A percentile compares a stretch with the other conserved stretches of the same genome.
phyloP scores from a whole-genome alignment of 495 filamentous ascomycete genomes.

The Aspergillus panamensis region DNA sequence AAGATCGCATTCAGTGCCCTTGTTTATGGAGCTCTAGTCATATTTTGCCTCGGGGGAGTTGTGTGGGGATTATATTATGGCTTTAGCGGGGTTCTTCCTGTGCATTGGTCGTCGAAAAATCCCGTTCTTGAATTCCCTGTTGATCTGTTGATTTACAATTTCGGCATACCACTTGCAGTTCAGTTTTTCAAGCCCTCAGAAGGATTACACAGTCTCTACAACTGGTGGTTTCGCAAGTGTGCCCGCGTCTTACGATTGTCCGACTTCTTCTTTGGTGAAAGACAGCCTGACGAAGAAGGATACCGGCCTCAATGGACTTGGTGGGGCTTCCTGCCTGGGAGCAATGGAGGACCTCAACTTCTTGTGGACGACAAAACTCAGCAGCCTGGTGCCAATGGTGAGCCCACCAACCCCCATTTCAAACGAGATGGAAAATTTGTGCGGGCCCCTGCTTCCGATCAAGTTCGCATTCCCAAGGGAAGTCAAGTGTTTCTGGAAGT shows the following conservation, averaged over 20 bases:
- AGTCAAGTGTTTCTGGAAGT: conserved; percentile 77
- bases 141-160: conserved; percentile 94
- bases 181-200: conserved; percentile 80
- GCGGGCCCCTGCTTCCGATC: conserved; percentile 84
- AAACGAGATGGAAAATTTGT: conserved; percentile 78
- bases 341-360: conserved; percentile 48
- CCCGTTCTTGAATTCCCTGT: conserved; percentile 92
- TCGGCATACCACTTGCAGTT: conserved; percentile 82
- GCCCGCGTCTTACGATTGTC: conserved; percentile 76
- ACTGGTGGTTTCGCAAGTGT: conserved; percentile 94
- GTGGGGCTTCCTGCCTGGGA: conserved; percentile 44
- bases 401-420: conserved; percentile 51
- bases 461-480: conserved; percentile 88
- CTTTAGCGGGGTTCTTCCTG: conserved; percentile 71
- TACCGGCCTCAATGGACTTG: conserved; percentile 54
- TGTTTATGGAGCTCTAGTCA: conserved; percentile 90
- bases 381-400: conserved; percentile 28
- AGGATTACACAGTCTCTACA: conserved; percentile 76
- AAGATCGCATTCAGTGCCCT: conserved; percentile 96
- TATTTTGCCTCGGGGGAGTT: conserved; percentile 89
- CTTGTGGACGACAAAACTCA: conserved; percentile 43
- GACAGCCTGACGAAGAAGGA: conserved; percentile 79
- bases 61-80: conserved; percentile 81
- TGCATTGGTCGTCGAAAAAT: conserved; percentile 87
- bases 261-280: conserved; percentile 88